These are phyloP conservation scores for Aspergillus coremiiformis DNA, from an alignment of 495 filamentous ascomycete genomes.

Conservation along the genomic window DNA sequence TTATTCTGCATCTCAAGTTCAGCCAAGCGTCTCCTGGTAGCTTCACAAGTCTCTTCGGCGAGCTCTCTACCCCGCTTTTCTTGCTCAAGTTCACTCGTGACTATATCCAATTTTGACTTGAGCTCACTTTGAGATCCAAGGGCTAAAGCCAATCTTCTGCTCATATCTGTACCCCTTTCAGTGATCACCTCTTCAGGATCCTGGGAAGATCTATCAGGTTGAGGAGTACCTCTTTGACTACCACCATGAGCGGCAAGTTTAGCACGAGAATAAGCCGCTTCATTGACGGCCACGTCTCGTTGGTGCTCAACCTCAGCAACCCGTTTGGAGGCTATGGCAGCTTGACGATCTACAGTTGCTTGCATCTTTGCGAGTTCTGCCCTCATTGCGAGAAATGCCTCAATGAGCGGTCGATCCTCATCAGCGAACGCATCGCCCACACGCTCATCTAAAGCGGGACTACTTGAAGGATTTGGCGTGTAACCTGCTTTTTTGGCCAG, in stretches of 20 bases:
- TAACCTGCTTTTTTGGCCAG: slow-evolving; percentile 86
- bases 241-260: slow-evolving; percentile 78
- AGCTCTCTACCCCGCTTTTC: slow-evolving; percentile 73
- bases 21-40: slow-evolving; percentile 71
- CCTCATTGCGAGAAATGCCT: slow-evolving; percentile 87
- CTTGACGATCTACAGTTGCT: slow-evolving; percentile 76
- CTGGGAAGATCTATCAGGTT: slow-evolving; percentile 52
- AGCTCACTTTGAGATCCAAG: slow-evolving; percentile 72
- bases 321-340: slow-evolving; percentile 71
- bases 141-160: slow-evolving; percentile 70
- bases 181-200: slow-evolving; percentile 48
- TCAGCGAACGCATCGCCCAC: slow-evolving; percentile 72
- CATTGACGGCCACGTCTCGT: slow-evolving; percentile 81
- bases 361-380: slow-evolving; percentile 72
- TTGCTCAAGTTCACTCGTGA: slow-evolving; percentile 63
- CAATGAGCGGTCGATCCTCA: slow-evolving; percentile 84
- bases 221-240: slow-evolving; percentile 62
- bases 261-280: slow-evolving; percentile 91
- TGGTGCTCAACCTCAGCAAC: slow-evolving; percentile 92
- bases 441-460: slow-evolving; percentile 67
- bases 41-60: slow-evolving; percentile 80
- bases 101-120: slow-evolving; percentile 56
- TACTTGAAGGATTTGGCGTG: slow-evolving; percentile 60
- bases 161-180: slow-evolving; percentile 70
- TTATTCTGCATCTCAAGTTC: slow-evolving; percentile 83